Percentiles rank a stretch among this genome's conserved stretches.
Evolutionary conservation across 306 rosid species (phyloP).

Genomic region (Acacia confusa): DNA sequence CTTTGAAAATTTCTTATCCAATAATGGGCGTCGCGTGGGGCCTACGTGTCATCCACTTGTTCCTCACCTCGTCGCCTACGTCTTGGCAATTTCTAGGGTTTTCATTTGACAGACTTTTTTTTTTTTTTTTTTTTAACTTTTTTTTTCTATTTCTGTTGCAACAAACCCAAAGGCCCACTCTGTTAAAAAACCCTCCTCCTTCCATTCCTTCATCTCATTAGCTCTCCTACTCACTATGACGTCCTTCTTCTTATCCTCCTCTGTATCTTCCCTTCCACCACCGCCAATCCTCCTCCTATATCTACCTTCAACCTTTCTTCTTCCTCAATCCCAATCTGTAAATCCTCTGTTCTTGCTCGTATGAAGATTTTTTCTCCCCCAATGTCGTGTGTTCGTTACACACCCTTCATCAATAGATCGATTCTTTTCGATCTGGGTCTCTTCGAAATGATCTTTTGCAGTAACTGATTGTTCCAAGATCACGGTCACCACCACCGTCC

Average conservation of each 20-base stretch:
- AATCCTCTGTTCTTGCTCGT: not conserved
- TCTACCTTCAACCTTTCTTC: not conserved
- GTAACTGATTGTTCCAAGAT: not conserved
- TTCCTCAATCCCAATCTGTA: not conserved
- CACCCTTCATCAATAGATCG: conserved; percentile 28
- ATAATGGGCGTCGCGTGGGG: not conserved
- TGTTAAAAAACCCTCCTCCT: not conserved
- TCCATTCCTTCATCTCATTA: not conserved
- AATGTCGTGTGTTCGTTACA: conserved; percentile 30
- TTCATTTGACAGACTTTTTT: not conserved
- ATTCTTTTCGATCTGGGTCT: conserved; percentile 29
- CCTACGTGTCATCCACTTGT: conserved; percentile 1
- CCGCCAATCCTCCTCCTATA: not conserved
- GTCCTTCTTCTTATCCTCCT: not conserved
- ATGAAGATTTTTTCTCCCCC: conserved; percentile 41
- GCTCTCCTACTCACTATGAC: conserved; percentile 16
- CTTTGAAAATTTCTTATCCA: not conserved
- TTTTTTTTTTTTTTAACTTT: too few species aligned
- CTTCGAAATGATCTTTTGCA: not conserved
- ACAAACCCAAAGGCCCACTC: not conserved
- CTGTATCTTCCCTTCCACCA: not conserved
- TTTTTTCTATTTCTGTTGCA: not conserved
- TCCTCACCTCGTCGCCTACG: not conserved
- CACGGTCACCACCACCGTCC: not conserved
- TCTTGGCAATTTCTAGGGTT: not conserved